Base-by-base conservation (phyloP, 371 early-diverging fungal genomes). In the Apophysomyces trapeziformis region DNA sequence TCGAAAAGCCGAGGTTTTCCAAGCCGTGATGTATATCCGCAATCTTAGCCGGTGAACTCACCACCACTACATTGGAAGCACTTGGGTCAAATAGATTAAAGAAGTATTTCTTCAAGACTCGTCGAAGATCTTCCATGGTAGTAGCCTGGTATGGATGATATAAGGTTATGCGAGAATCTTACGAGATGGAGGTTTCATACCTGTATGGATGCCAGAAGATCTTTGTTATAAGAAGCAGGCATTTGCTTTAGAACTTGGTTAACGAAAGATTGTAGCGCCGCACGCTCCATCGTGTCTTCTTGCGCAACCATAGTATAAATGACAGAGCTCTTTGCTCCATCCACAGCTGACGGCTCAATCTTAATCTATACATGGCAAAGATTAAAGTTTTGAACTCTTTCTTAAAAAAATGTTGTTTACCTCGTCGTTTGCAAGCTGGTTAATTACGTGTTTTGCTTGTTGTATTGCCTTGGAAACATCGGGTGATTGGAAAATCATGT, bases 321-420 rank as follows among this genome's bases (percentile, higher is more conserved):
- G 6, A 90, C 85, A 16, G 86, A 83, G 60, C 88, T 87, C 72
- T 87, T 89, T 35, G 90, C 89, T 35, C 87, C 88, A 60, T 89
- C 88, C 6, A 90, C 66, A 7, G 81, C 75, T 47, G 85, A 76
- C 32, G 72, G 71, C 13, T 87, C 85, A 64, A 89, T 85, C n/a
- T 77, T 75, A 72, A 83, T 72, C 75, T 83, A 63, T 1, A 12
- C 44, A 46, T n/a, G 0, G 7, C 35, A 26, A 26, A 26, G 2
- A 26, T 26, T 26, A 26, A 26, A 26, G 2, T 26, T 26, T 26
- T 26, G 32, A 26, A 26, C 32, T 26, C 32, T 26, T 26, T 26
- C 32, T 3, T 26, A 26, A 2, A 26, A 26, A 12, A 21, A 5
- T 13, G 1, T 36, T 12, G 16, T 21, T 43, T 72, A 79, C 76